These are phyloP conservation scores for Blepharisma undulans DNA, from an alignment of 169 alveolate species.

Conservation along the genomic window DNA sequence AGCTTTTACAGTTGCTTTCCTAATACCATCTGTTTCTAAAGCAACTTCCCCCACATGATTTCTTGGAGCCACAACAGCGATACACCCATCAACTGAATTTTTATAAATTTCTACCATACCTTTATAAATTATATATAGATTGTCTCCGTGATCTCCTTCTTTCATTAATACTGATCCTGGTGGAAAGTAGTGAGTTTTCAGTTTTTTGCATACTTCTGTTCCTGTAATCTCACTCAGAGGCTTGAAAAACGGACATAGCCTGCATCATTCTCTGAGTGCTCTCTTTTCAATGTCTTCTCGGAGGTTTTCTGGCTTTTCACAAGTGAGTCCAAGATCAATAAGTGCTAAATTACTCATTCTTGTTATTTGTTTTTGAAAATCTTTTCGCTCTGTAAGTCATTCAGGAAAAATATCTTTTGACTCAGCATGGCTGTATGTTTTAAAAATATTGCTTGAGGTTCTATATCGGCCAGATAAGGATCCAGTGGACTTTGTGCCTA, in stretches of 20 bases:
- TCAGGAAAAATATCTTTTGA: slow-evolving; percentile 7
- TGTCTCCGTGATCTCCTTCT: slow-evolving; percentile 33
- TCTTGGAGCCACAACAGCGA: not conserved
- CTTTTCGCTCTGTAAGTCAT: not conserved
- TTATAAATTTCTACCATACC: slow-evolving; percentile 2
- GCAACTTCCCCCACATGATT: slow-evolving; percentile 23
- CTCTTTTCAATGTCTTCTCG: not conserved
- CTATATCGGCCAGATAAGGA: not conserved
- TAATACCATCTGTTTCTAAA: not conserved
- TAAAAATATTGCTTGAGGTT: not conserved
- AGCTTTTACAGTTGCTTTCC: slow-evolving; percentile 26
- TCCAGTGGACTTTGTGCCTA: not conserved
- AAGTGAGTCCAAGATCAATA: not conserved
- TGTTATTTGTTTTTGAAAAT: not conserved
- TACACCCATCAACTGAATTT: not conserved
- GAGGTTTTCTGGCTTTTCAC: not conserved
- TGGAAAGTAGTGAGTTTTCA: not conserved
- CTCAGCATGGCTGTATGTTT: not conserved
- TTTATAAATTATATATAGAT: not conserved
- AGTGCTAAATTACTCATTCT: not conserved
- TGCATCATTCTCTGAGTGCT: not conserved
- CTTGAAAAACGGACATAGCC: not conserved
- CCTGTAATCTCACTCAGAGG: not conserved
- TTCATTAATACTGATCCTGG: not conserved
- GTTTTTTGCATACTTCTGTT: slow-evolving; percentile 14